Evolutionary conservation across 139 green algal genomes (phyloP).

Genomic region (Zygnema cylindricum): DNA sequence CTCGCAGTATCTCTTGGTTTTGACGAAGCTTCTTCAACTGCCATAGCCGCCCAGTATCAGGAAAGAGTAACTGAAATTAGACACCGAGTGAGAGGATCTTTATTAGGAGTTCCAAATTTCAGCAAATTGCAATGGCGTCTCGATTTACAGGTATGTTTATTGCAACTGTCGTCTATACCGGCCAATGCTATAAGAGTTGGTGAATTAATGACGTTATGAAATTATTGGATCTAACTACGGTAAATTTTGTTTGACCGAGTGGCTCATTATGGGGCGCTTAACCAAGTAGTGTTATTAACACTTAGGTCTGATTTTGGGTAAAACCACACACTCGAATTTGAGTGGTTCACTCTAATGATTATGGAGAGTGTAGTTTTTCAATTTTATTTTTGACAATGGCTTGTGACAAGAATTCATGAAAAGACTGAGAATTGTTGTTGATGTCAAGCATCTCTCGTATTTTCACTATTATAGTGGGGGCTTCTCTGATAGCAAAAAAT

Average conservation of each 20-base stretch:
- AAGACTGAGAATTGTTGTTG: too few relatives aligned
- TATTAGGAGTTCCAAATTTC: neutral
- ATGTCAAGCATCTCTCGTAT: too few relatives aligned
- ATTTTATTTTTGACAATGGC: too few relatives aligned
- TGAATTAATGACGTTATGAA: neutral
- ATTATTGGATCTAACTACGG: neutral
- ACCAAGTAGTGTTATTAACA: too few relatives aligned
- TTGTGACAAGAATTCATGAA: too few relatives aligned
- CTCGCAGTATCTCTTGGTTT: neutral
- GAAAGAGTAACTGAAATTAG: neutral
- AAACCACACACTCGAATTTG: too few relatives aligned
- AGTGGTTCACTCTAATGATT: too few relatives aligned
- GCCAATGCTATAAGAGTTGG: neutral
- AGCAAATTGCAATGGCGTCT: neutral
- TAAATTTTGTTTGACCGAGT: neutral
- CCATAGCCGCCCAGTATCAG: neutral
- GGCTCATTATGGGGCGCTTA: too few relatives aligned
- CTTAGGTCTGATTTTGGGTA: too few relatives aligned
- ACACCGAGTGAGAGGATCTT: neutral
- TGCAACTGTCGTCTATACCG: neutral
- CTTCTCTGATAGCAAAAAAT: too few relatives aligned
- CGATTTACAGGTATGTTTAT: neutral
- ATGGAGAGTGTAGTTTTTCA: too few relatives aligned
- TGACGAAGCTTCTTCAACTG: neutral
- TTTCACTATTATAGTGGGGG: too few relatives aligned